phyloP scores from a whole-genome alignment of 257 asterid species.

The Apocynum venetum region DNA sequence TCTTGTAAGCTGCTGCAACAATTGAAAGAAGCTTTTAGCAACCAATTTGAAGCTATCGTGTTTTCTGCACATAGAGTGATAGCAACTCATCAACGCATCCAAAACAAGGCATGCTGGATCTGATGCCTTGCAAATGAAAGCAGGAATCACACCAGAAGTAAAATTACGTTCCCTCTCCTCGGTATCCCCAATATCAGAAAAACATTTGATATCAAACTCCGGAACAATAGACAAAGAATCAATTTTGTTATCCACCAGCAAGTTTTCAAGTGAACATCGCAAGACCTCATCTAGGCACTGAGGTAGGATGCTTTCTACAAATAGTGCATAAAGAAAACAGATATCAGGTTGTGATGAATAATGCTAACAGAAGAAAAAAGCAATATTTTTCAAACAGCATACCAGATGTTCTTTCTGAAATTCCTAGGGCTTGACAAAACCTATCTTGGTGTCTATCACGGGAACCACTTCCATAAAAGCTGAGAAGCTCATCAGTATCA shows the following conservation, averaged over 20 bases:
- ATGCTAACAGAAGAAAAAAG: not conserved
- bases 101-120: conserved; percentile 1
- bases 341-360: not conserved
- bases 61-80: not conserved
- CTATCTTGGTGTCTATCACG: not conserved
- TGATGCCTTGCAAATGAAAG: not conserved
- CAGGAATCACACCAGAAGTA: not conserved
- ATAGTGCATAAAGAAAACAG: not conserved
- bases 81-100: not conserved
- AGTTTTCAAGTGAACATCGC: not conserved
- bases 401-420: not conserved
- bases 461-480: conserved; percentile 1
- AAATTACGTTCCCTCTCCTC: not conserved
- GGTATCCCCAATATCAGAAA: not conserved
- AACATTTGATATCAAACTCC: not conserved
- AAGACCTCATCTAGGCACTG: not conserved
- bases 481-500: not conserved
- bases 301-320: not conserved
- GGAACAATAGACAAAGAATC: not conserved
- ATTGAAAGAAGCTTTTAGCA: not conserved
- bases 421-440: conserved; percentile 2
- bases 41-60: not conserved
- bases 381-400: not conserved
- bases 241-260: not conserved
- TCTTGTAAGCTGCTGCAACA: not conserved